Percentiles rank a stretch among this genome's conserved stretches.
Conservation (phyloP, 2,329 filamentous ascomycete genomes). For the Botryosphaeria dothidea region DNA sequence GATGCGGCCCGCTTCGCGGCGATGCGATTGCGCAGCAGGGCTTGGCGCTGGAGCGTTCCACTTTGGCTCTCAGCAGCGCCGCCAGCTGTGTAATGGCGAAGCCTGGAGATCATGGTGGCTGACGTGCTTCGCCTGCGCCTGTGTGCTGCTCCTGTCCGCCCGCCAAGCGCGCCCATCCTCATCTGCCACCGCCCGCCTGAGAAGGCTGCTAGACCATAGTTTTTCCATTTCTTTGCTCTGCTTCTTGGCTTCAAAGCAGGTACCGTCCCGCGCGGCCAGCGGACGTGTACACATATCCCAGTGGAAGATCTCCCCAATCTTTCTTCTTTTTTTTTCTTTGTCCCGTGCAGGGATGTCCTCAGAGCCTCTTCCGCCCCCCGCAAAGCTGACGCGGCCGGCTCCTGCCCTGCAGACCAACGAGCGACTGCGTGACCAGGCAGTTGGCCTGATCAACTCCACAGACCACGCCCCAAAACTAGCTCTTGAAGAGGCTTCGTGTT, state of each 20-base stretch:
- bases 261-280: background rate
- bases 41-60: constrained; percentile 6
- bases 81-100: background rate
- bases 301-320: constrained; percentile 2
- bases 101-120: background rate
- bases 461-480: background rate
- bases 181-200: background rate
- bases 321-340: background rate
- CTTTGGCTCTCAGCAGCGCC: constrained; percentile 5
- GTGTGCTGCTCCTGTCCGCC: background rate
- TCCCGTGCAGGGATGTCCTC: constrained; percentile 1
- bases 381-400: constrained; percentile 11
- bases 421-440: constrained; percentile 4
- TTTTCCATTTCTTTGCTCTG: background rate
- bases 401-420: constrained; percentile 8
- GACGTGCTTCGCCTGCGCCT: background rate
- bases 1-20: background rate
- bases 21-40: background rate
- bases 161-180: constrained; percentile 7
- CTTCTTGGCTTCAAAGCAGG: background rate
- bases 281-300: background rate
- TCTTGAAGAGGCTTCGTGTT: constrained; percentile 9
- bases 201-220: background rate
- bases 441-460: constrained; percentile 8
- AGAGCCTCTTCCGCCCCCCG: constrained; percentile 15